These are phyloP conservation scores for Chytriomyces confervae DNA, from an alignment of 192 early-diverging fungal species.

Conservation along the genomic window DNA sequence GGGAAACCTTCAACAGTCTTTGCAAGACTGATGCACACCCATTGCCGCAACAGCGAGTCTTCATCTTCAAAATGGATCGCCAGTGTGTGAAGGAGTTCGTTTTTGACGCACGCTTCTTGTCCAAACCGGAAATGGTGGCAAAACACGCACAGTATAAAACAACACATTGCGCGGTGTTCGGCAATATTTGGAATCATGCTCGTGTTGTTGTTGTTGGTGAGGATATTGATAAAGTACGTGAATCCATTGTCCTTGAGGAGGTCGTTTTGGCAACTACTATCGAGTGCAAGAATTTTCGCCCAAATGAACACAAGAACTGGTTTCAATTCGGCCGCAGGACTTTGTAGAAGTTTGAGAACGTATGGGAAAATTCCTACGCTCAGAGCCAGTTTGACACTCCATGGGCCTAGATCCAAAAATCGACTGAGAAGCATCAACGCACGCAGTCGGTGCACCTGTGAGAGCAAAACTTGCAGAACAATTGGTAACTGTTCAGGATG, in stretches of 20 bases:
- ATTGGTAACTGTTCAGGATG: slow-evolving; percentile 94
- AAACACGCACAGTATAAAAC: slow-evolving; percentile 91
- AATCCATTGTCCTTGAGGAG: slow-evolving; percentile 89
- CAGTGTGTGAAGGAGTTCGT: slow-evolving; percentile 69
- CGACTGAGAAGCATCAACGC: slow-evolving; percentile 89
- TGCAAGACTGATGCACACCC: slow-evolving; percentile 85
- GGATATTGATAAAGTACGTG: slow-evolving; percentile 89
- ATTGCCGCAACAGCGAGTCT: slow-evolving; percentile 83
- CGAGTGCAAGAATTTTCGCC: slow-evolving; percentile 94
- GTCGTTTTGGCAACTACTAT: slow-evolving; percentile 86
- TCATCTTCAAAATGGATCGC: slow-evolving; percentile 69
- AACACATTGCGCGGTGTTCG: slow-evolving; percentile 89
- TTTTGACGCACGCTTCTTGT: slow-evolving; percentile 81
- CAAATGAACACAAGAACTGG: slow-evolving; percentile 97
- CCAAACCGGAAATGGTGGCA: slow-evolving; percentile 80
- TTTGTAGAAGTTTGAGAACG: slow-evolving; percentile 91
- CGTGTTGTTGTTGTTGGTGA: slow-evolving; percentile 59
- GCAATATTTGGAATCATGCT: slow-evolving; percentile 74
- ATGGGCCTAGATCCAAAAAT: slow-evolving; percentile 90
- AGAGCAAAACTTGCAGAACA: slow-evolving; percentile 93
- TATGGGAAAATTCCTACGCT: slow-evolving; percentile 97
- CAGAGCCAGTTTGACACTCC: slow-evolving; percentile 92
- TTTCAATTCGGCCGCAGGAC: slow-evolving; percentile 89
- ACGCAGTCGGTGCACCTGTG: slow-evolving; percentile 91
- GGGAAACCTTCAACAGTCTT: slow-evolving; percentile 83